These are phyloP conservation scores for Boletus semigastroideus DNA, from an alignment of 1,284 basidiomycete genomes.

Conservation along the genomic window DNA sequence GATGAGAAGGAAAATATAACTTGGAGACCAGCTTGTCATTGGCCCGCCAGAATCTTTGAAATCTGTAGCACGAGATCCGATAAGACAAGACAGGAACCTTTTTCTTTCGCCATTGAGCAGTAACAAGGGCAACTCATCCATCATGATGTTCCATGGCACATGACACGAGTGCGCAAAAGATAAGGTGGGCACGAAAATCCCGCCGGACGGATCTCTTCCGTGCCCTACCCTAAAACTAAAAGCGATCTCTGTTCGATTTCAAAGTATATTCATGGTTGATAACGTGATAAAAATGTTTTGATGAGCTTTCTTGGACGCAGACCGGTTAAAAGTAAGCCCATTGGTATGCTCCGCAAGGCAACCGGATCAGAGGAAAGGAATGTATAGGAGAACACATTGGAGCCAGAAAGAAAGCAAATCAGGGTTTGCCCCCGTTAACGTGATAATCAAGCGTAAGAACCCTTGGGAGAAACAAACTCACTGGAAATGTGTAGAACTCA, in stretches of 20 bases:
- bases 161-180: constrained; percentile 4
- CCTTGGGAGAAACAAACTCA: constrained; percentile 36
- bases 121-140: background rate
- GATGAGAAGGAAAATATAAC: background rate
- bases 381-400: background rate
- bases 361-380: background rate
- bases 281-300: background rate
- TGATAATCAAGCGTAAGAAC: background rate
- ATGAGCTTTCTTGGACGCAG: background rate
- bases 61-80: background rate
- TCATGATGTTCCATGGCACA: background rate
- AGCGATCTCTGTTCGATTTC: background rate
- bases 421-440: no score
- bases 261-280: background rate
- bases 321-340: background rate
- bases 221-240: background rate
- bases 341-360: background rate
- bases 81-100: no score
- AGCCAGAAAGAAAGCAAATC: background rate
- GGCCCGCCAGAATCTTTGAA: no score
- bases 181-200: background rate
- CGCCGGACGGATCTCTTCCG: constrained; percentile 32
- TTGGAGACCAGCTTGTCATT: no score
- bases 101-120: no score
- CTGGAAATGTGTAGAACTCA: constrained; percentile 79